A percentile compares a stretch with the other conserved stretches of the same genome.
Evolutionary conservation across 768 basidiomycete genomes (phyloP).

Genomic region (Collybia mongolica): DNA sequence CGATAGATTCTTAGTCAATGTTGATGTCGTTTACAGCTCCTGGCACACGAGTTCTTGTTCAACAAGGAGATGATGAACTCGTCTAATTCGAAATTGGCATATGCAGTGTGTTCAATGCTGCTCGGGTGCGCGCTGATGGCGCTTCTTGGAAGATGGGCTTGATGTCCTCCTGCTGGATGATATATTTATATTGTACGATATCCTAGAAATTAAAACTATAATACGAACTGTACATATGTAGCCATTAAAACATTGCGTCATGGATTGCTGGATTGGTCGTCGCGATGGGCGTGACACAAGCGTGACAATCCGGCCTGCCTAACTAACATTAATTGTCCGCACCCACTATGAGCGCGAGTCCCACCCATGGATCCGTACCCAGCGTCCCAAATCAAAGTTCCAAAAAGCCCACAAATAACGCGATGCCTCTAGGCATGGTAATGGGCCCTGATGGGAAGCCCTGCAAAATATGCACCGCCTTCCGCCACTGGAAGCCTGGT

Average conservation of each 20-base stretch:
- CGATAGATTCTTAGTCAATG: neutral
- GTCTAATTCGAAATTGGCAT: slow-evolving; percentile 62
- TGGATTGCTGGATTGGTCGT: no score
- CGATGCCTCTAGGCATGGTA: slow-evolving; percentile 80
- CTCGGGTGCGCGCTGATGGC: slow-evolving; percentile 88
- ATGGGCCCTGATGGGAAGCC: slow-evolving; percentile 93
- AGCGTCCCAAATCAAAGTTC: neutral
- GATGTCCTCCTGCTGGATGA: slow-evolving; percentile 11
- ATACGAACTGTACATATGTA: neutral
- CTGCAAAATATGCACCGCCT: slow-evolving; percentile 89
- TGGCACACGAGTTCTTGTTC: slow-evolving; percentile 95
- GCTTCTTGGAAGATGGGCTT: slow-evolving; percentile 88
- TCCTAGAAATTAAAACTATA: neutral
- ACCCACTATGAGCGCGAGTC: neutral
- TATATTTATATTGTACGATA: neutral
- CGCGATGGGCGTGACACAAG: no score
- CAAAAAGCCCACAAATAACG: slow-evolving; percentile 3
- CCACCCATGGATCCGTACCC: neutral
- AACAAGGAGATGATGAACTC: slow-evolving; percentile 82
- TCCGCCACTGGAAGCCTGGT: slow-evolving; percentile 64
- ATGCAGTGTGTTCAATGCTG: slow-evolving; percentile 77
- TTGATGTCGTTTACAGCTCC: slow-evolving; percentile 45
- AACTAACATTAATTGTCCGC: neutral
- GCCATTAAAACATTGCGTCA: no score
- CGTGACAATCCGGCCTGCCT: neutral